These are phyloP conservation scores for Termitomyces sp. DNA, from an alignment of 768 basidiomycete genomes.

Conservation along the genomic window DNA sequence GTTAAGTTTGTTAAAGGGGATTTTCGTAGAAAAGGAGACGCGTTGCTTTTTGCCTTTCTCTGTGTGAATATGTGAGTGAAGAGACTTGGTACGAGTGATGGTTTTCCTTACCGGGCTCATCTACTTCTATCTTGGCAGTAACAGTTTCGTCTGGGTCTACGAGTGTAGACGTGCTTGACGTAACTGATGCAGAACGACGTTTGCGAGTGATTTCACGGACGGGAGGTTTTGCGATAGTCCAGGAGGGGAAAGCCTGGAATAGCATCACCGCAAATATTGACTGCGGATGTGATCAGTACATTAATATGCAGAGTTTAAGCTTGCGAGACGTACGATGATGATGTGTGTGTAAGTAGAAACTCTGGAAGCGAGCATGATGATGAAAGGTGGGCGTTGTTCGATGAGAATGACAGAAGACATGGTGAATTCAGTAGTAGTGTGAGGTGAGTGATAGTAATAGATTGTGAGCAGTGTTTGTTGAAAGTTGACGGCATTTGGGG, in stretches of 20 bases:
- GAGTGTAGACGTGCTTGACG: neutral
- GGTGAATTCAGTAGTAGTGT: neutral
- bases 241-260: neutral
- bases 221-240: neutral
- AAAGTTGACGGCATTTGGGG: neutral
- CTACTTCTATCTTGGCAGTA: neutral
- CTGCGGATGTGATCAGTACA: constrained; percentile 6
- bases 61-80: neutral
- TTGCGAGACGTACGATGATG: constrained; percentile 1
- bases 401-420: neutral
- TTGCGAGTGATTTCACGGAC: neutral
- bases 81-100: too few species aligned
- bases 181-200: neutral
- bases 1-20: neutral
- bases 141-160: neutral
- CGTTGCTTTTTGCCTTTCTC: neutral
- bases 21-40: neutral
- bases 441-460: neutral
- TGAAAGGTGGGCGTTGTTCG: constrained; percentile 6
- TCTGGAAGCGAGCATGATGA: neutral
- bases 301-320: neutral
- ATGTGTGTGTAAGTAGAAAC: neutral
- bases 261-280: neutral
- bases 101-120: neutral
- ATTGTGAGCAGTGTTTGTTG: neutral